Evolutionary conservation across 139 green algal species (phyloP), one percentile per base, ranked within the genome.

Genomic region (Gonium pectorale): DNA sequence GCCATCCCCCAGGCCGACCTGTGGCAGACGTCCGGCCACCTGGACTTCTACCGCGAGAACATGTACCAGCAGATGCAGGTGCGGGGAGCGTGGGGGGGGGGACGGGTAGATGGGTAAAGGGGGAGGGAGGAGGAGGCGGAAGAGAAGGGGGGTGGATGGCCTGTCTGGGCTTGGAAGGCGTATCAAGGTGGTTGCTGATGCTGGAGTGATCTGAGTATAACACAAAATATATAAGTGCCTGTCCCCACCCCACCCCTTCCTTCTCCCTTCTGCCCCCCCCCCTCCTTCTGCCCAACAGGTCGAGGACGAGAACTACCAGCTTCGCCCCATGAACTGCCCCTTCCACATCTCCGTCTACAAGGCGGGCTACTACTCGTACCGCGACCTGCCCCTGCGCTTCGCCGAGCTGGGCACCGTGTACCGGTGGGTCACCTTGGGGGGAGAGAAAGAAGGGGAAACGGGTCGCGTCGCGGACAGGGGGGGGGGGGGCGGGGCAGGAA

Each of bases 301-400:
- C 24, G 97, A 99, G 89, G 89, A 97, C 22, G 96, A 99, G 81
- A 81, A 91, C 79, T 99, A 99, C 91, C 97, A 99, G 93, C 91
- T 99, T 24, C 93, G 94, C 67, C 97, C 97, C 59, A 99, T 99
- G 97, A 99, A 99, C 93, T 99, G 97, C 92, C 97, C 97, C 56
- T 99, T 98, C 91, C 97, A 99, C 91, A 93, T 99, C 63, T 81
- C 89, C 24, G 87, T 99, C 44, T 99, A 98, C 93, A 98, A 98
- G 84, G 67, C 67, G 51, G 67, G 52, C 31, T 90, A 91, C 72
- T 86, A 91, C 89, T 91, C 81, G 67, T 96, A 96, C 87, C 89
- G 95, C 38, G 94, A 99, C 79, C 90, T 99, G 85, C 97, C 97
- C 6, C 85, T 99, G 35, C 92, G 97, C 43, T 97, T 94, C 94